A percentile compares a stretch with the other conserved stretches of the same genome.
Conservation (phyloP, 2,329 filamentous ascomycete genomes). For the Botrytis fabae region DNA sequence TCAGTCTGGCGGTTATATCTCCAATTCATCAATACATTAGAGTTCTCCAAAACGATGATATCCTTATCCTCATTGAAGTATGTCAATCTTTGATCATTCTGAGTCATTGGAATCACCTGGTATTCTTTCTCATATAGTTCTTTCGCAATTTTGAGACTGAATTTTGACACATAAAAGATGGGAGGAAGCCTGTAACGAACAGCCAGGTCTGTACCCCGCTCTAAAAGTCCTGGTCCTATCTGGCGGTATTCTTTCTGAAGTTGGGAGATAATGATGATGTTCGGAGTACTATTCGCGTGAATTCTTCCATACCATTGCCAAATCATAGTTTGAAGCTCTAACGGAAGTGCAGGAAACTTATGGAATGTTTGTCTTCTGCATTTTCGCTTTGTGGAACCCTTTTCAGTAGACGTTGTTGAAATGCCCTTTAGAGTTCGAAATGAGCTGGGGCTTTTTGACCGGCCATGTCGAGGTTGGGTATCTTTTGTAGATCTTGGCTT, state of each 20-base stretch:
- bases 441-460: background rate
- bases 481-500: background rate
- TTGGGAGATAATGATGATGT: background rate
- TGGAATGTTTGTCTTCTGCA: background rate
- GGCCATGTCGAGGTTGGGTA: background rate
- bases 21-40: background rate
- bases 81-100: background rate
- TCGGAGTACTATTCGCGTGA: background rate
- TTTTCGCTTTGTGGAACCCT: background rate
- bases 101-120: background rate
- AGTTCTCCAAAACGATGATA: background rate
- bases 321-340: background rate
- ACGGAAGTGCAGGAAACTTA: background rate
- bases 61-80: conserved; percentile 8
- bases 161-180: background rate
- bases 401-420: background rate
- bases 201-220: background rate
- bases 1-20: conserved; percentile 7
- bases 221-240: too few relatives aligned
- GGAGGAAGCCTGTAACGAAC: background rate
- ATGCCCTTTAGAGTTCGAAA: background rate
- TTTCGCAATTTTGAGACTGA: background rate
- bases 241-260: too few relatives aligned
- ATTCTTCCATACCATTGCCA: conserved; percentile 13
- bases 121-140: background rate